These are phyloP conservation scores for Erythrobasidium yunnanense DNA, from an alignment of 768 basidiomycete genomes.

Conservation along the genomic window DNA sequence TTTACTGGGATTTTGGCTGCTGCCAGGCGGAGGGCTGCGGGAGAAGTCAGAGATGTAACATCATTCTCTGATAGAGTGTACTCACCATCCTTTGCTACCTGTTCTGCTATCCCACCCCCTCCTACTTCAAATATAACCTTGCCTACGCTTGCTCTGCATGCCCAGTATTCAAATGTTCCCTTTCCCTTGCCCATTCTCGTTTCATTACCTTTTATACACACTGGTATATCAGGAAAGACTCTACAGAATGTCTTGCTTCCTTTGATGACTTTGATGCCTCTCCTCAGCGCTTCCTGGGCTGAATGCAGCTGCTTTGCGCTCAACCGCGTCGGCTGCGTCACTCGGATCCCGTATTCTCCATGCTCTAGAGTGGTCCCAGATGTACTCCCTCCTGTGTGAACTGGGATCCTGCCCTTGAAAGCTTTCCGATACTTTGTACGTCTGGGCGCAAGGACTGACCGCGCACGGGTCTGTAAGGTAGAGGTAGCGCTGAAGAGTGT, in stretches of 20 bases:
- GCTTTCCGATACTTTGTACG: conserved; percentile 73
- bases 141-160: conserved; percentile 77
- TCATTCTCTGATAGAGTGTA: not conserved
- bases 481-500: not conserved
- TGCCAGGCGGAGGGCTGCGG: conserved; percentile 72
- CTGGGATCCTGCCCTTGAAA: conserved; percentile 77
- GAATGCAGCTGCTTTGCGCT: conserved; percentile 81
- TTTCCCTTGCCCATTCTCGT: conserved; percentile 99
- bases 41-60: not conserved
- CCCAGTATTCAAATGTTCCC: conserved; percentile 95
- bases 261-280: conserved; percentile 79
- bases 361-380: conserved; percentile 85
- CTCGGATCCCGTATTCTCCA: conserved; percentile 84
- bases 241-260: conserved; percentile 74
- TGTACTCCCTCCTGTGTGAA: conserved; percentile 78
- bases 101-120: conserved; percentile 75
- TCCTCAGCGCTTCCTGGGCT: conserved; percentile 74
- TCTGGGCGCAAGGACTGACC: conserved; percentile 56
- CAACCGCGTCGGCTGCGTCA: conserved; percentile 63
- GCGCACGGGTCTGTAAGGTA: conserved; percentile 6
- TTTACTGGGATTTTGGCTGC: conserved; percentile 71
- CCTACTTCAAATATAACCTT: conserved; percentile 91
- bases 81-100: conserved; percentile 79
- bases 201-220: conserved; percentile 98
- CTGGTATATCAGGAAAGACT: conserved; percentile 92